Base-by-base conservation (phyloP, 2,329 filamentous ascomycete species). In the Fusarium begoniae region DNA sequence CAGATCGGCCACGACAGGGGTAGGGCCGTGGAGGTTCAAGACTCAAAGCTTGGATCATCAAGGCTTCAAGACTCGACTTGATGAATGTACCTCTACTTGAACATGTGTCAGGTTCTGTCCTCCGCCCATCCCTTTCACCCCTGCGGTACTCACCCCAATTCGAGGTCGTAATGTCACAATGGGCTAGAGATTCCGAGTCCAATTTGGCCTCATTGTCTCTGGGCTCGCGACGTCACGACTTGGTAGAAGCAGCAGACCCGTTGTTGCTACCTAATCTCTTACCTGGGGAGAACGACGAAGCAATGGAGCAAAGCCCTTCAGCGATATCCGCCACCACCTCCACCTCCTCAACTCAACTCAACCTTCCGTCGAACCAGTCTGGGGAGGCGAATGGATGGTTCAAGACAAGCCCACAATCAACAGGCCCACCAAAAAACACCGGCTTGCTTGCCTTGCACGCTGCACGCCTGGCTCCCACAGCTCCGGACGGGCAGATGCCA, bases 1-100 rank as follows among this genome's bases (percentile, higher is more conserved):
- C 78, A 81, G 79, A 81, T 81, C 80, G 77, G 73, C 69, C 76
- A 70, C 70, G 75, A 79, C 79, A 80, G 75, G 78, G 78, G 77
- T 37, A 45, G 8, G 35, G 22, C 67, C 60, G n/a, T 50, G 28
- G 28, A 66, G 55, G 59, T 43, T 70, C 66, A 53, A 70, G 40
- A 43, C 65, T 32, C 40, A 35, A 57, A 57, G 30, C 48, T 51
- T 32, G 18, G 50, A 24, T 54, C 24, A 24, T 54, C 24, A 54
- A 38, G 51, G n/a, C 32, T 38, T 28, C 41, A 17, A 26, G 63
- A 65, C 67, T 74, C 74, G 75, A 67, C 60, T 72, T 58, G 66
- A 65, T 71, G 40, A 47, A 76, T 69, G 77, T 78, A 78, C 57
- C 64, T 66, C 67, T 78, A 78, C 77, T 79, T 79, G 62, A 57